Evolutionary conservation across 2,329 filamentous ascomycete species (phyloP), one percentile per base, ranked within the genome.

Genomic region (Microdochium bolleyi): DNA sequence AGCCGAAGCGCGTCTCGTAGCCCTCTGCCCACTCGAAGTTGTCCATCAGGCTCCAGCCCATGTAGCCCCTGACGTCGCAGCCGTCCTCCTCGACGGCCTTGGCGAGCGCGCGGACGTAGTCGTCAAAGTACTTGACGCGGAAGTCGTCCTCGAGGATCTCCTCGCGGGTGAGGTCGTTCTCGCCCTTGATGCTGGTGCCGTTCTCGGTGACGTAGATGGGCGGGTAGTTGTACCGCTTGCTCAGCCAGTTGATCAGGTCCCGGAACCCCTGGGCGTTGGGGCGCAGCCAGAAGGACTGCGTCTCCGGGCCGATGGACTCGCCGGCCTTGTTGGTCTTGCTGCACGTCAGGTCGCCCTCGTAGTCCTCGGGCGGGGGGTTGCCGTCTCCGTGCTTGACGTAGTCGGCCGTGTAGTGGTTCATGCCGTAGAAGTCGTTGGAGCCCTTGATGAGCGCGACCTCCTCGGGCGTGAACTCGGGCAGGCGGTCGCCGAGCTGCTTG

Each of bases 11-110:
- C 46, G 89, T 94, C 72, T 89, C 85, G 64, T 92, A 95, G 11
- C 89, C 89, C 67, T 95, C 89, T n/a, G 89, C 88, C 88, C 88
- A 92, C 70, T 92, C 89, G 62, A 92, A 92, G 74, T 92, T 92
- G 70, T 95, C 90, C 79, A 95, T 82, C 58, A 95, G 77, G 67
- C 85, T 90, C 89, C 90, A 95, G 16, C 87, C 89, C 74, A 92
- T 82, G 70, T 94, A 95, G 3, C 84, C 89, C 60, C 79, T 77
- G 52, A 92, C 86, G 62, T 92, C 79, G 49, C 91, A 88, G n/a
- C 85, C 85, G 62, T 94, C 88, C 61, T 84, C 71, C 51, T 77
- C 74, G 37, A 80, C 80, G 2, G 90, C 88, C 62, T 86, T 79
- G 24, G 86, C 88, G 79, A 95, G 80, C 54, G 89, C 89, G 49